A percentile compares a stretch with the other conserved stretches of the same genome.
Conservation (phyloP, 169 alveolate genomes). For the Plasmodium berghei region DNA sequence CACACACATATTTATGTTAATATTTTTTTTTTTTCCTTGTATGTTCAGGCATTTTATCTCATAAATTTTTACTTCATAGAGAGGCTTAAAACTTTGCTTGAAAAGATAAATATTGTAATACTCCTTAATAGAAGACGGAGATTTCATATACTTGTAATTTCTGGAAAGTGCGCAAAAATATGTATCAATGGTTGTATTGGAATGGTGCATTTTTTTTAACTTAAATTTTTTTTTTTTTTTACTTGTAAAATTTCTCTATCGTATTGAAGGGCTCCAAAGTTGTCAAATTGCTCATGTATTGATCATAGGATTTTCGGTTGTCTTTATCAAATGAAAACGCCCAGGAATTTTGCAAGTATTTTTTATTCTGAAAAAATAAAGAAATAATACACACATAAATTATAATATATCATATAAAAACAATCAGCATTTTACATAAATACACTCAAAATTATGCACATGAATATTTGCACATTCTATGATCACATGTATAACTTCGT, state of each 20-base stretch:
- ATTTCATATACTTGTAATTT: slow-evolving; percentile 73
- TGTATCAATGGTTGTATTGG: not conserved
- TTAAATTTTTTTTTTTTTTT: not conserved
- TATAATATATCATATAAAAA: too few relatives aligned
- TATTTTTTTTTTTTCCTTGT: not conserved
- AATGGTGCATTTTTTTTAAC: not conserved
- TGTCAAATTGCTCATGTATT: slow-evolving; percentile 18
- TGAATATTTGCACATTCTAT: too few relatives aligned
- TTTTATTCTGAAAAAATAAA: slow-evolving; percentile 29
- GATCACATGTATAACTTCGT: too few relatives aligned
- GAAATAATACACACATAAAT: not conserved
- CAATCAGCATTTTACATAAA: too few relatives aligned
- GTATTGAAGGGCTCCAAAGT: slow-evolving; percentile 62
- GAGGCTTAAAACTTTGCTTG: slow-evolving; percentile 53
- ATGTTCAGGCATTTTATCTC: not conserved
- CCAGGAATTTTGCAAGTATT: slow-evolving; percentile 64
- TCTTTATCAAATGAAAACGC: slow-evolving; percentile 57
- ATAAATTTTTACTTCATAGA: slow-evolving; percentile 34
- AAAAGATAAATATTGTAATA: slow-evolving; percentile 68
- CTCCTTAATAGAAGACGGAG: slow-evolving; percentile 63
- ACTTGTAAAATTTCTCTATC: slow-evolving; percentile 73
- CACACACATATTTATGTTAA: not conserved
- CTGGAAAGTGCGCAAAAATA: slow-evolving; percentile 5
- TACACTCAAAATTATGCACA: too few relatives aligned
- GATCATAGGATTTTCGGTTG: slow-evolving; percentile 41